Percentiles rank a stretch among this genome's conserved stretches.
Conservation (phyloP, 805 yeast genomes). For the Candida railenensis region DNA sequence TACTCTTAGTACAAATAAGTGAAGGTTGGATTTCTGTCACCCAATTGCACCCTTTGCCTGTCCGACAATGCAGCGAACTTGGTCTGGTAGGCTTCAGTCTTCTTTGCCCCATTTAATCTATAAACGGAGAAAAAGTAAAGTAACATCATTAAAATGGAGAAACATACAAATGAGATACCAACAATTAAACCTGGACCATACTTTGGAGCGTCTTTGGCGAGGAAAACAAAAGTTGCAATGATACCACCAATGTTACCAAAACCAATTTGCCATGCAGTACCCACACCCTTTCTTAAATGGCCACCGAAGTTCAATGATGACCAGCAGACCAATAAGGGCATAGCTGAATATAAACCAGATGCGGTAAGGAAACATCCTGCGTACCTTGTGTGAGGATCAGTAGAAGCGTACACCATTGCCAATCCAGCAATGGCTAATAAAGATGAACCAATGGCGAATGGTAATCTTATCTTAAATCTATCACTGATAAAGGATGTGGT, state of each 20-base stretch:
- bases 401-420: constrained; percentile 46
- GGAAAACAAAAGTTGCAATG: constrained; percentile 57
- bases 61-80: constrained; percentile 24
- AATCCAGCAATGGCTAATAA: constrained; percentile 55
- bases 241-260: constrained; percentile 77
- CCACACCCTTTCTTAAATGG: constrained; percentile 58
- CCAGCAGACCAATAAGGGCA: constrained; percentile 76
- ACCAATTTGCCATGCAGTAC: constrained; percentile 63
- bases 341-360: constrained; percentile 57
- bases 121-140: constrained; percentile 30
- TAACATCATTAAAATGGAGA: constrained; percentile 35
- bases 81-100: constrained; percentile 22
- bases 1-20: constrained; percentile 33
- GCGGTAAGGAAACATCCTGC: constrained; percentile 65
- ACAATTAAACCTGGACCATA: constrained; percentile 55
- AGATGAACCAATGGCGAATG: constrained; percentile 45
- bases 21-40: constrained; percentile 39
- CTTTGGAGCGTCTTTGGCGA: constrained; percentile 55
- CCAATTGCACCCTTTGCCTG: constrained; percentile 32
- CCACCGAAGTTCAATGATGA: constrained; percentile 60
- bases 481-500: constrained; percentile 66
- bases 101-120: constrained; percentile 23
- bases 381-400: constrained; percentile 44
- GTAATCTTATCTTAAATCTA: constrained; percentile 43
- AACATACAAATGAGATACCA: constrained; percentile 46